phyloP scores from a whole-genome alignment of 495 filamentous ascomycete species.

The Penicillium turbatum region DNA sequence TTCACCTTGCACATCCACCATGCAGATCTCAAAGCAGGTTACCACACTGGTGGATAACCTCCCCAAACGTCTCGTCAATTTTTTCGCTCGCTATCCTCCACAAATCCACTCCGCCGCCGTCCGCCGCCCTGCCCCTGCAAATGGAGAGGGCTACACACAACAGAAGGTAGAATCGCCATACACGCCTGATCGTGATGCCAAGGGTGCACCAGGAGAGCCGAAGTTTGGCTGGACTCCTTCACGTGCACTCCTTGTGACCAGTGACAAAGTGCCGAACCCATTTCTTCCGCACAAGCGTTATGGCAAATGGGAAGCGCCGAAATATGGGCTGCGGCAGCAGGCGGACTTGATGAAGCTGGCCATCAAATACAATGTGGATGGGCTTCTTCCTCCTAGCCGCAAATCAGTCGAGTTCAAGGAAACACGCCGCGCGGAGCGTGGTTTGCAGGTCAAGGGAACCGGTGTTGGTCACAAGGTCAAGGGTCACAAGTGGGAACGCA shows the following conservation, averaged over 20 bases:
- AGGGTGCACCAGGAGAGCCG: constrained; percentile 37
- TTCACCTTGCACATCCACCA: constrained; percentile 15
- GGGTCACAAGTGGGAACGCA: constrained; percentile 90
- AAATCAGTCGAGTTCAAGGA: constrained; percentile 73
- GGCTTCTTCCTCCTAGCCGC: constrained; percentile 68
- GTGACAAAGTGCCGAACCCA: constrained; percentile 55
- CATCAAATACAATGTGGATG: constrained; percentile 72
- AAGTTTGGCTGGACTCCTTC: constrained; percentile 32
- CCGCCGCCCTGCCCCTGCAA: constrained; percentile 36
- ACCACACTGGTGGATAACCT: constrained; percentile 22
- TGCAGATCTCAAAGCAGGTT: constrained; percentile 17
- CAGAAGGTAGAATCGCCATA: constrained; percentile 40
- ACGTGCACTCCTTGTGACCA: constrained; percentile 33
- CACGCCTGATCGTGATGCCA: constrained; percentile 45
- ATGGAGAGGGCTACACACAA: constrained; percentile 19
- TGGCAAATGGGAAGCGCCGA: constrained; percentile 72
- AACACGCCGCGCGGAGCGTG: constrained; percentile 62
- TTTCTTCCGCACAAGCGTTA: constrained; percentile 70
- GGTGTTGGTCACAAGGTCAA: constrained; percentile 90
- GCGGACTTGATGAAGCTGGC: constrained; percentile 90
- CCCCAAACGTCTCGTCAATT: constrained; percentile 71
- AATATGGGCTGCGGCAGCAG: constrained; percentile 79
- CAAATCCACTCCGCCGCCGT: constrained; percentile 41
- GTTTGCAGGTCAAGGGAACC: constrained; percentile 79
- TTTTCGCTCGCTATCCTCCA: constrained; percentile 88